Conservation (phyloP, 768 basidiomycete species). For the Lactarius indigo region DNA sequence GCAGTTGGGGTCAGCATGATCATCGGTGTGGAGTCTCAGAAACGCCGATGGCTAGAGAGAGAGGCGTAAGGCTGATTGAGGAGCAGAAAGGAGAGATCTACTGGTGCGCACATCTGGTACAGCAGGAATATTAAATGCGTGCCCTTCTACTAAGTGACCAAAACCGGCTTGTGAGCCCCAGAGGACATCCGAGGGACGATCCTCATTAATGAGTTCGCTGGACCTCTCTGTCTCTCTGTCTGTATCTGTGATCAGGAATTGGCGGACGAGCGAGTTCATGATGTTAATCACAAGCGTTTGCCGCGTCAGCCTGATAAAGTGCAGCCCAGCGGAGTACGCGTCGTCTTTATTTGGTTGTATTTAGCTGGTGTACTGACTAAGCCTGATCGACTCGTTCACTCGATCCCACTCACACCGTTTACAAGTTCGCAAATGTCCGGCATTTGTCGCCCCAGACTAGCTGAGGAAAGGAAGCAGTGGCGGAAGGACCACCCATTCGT, state of each 20-base stretch:
- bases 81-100: not conserved
- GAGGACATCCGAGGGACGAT: slow-evolving; percentile 58
- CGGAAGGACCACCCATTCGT: slow-evolving; percentile 98
- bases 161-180: slow-evolving; percentile 87
- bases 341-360: slow-evolving; percentile 19
- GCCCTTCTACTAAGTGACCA: slow-evolving; percentile 69
- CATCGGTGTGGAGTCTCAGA: slow-evolving; percentile 90
- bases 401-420: not conserved
- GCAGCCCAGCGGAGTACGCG: slow-evolving; percentile 3
- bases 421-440: slow-evolving; percentile 60
- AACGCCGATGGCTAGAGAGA: slow-evolving; percentile 79
- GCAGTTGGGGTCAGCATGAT: slow-evolving; percentile 90
- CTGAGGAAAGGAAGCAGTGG: slow-evolving; percentile 99
- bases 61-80: not conserved
- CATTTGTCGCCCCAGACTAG: slow-evolving; percentile 87
- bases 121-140: slow-evolving; percentile 67
- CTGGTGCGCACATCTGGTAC: slow-evolving; percentile 65
- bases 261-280: slow-evolving; percentile 72
- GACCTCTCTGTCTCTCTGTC: slow-evolving; percentile 48
- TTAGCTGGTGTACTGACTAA: not conserved
- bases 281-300: slow-evolving; percentile 24
- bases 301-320: slow-evolving; percentile 9
- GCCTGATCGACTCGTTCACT: not conserved
- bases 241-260: slow-evolving; percentile 58
- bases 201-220: slow-evolving; percentile 53